Percentiles rank a stretch among this genome's conserved stretches.
Conservation (phyloP, 164 flowering plant genomes). For the Saururus chinensis region DNA sequence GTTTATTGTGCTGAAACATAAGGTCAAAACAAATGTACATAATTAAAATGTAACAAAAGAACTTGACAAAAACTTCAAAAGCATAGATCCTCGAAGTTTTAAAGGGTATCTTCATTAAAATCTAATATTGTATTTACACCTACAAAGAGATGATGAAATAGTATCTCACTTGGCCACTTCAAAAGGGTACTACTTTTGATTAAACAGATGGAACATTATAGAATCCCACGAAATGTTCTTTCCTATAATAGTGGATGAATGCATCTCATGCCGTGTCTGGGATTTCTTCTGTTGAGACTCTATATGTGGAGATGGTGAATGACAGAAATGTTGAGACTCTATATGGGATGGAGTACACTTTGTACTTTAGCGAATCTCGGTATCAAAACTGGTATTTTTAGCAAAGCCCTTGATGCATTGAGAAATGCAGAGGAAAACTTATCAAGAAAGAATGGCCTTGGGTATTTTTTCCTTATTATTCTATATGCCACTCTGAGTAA, state of each 20-base stretch:
- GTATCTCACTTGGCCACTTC: slow-evolving; percentile 32
- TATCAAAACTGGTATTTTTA: slow-evolving; percentile 18
- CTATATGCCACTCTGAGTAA: slow-evolving; percentile 31
- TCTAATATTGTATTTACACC: no score
- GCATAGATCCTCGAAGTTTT: no score
- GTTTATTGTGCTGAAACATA: no score
- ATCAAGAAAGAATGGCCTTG: slow-evolving; percentile 27
- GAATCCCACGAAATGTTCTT: slow-evolving; percentile 34
- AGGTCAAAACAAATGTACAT: no score
- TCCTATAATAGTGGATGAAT: slow-evolving; percentile 62
- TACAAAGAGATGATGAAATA: slow-evolving; percentile 61
- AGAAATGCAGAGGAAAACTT: slow-evolving; percentile 38
- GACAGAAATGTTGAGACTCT: slow-evolving; percentile 30
- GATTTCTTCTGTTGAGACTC: slow-evolving; percentile 32
- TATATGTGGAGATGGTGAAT: slow-evolving; percentile 35
- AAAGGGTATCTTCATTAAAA: no score
- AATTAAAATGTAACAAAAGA: no score
- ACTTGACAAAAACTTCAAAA: no score
- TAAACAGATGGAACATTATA: slow-evolving; percentile 37
- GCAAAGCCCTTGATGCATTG: slow-evolving; percentile 32
- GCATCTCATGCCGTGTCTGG: slow-evolving; percentile 27
- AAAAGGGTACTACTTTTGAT: slow-evolving; percentile 33
- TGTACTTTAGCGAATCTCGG: slow-evolving; percentile 41
- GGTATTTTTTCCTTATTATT: slow-evolving; percentile 44
- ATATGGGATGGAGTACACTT: slow-evolving; percentile 50